A percentile compares a stretch with the other conserved stretches of the same genome.
These are phyloP conservation scores for Ophiostoma triangulosporum DNA, from an alignment of 2,329 filamentous ascomycete genomes.

Conservation along the genomic window DNA sequence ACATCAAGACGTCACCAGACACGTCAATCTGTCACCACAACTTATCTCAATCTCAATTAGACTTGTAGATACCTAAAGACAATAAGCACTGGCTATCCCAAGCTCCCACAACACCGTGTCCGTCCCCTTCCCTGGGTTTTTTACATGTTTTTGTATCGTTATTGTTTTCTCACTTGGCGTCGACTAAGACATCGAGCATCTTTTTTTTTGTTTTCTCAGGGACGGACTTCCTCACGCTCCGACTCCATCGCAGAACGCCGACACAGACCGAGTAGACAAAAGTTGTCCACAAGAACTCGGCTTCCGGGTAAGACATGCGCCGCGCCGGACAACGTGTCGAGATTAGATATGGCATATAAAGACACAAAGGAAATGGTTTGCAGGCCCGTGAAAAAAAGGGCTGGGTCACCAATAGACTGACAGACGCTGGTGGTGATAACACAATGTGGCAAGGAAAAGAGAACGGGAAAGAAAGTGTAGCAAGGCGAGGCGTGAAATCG, in stretches of 20 bases:
- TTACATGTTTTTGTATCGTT: no score
- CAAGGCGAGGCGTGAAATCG: slow-evolving; percentile 9
- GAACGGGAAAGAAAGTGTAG: not conserved
- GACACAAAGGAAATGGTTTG: not conserved
- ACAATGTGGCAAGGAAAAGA: slow-evolving; percentile 1
- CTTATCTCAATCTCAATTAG: no score
- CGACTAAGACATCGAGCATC: not conserved
- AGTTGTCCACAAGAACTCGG: slow-evolving; percentile 5
- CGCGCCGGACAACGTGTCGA: not conserved
- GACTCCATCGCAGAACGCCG: not conserved
- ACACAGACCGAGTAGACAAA: not conserved
- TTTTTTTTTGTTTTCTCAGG: not conserved
- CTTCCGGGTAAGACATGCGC: not conserved
- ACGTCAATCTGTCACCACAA: no score
- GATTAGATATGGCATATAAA: not conserved
- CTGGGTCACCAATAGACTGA: not conserved
- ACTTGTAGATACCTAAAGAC: no score
- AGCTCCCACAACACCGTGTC: no score
- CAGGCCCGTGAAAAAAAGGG: not conserved
- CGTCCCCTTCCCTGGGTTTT: no score
- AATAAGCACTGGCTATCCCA: no score
- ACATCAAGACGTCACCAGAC: no score
- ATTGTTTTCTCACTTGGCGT: not conserved
- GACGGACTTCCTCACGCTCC: not conserved
- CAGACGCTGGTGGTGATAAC: not conserved